phyloP scores from a whole-genome alignment of 2,329 filamentous ascomycete genomes.

The Colletotrichum trifolii region DNA sequence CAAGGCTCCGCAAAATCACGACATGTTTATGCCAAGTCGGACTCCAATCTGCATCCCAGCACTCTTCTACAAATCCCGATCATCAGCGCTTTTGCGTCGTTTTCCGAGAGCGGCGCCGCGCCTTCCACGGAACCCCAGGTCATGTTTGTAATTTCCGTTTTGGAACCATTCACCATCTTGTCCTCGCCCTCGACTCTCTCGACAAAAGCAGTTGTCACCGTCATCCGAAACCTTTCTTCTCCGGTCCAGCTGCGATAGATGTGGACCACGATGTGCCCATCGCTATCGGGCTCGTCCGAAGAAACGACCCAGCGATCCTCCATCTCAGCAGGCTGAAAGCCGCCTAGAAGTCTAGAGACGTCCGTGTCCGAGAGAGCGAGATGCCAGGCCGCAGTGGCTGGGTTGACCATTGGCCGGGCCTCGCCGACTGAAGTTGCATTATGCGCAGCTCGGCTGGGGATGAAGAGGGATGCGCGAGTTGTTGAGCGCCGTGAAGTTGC shows the following conservation, averaged over 20 bases:
- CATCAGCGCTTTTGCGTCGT: conserved; percentile 12
- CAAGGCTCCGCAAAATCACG: no score
- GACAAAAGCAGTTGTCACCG: not conserved
- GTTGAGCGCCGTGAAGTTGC: no score
- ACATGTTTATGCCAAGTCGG: no score
- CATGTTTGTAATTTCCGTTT: conserved; percentile 13
- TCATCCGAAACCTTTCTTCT: conserved; percentile 17
- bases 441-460: not conserved
- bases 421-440: conserved; percentile 4
- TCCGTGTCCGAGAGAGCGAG: conserved; percentile 3
- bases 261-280: conserved; percentile 12
- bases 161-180: not conserved
- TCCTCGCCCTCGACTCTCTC: not conserved
- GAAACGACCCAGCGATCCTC: conserved; percentile 30
- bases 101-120: not conserved
- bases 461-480: no score
- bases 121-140: conserved; percentile 8
- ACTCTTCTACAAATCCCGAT: not conserved
- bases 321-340: conserved; percentile 21
- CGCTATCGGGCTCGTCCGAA: conserved; percentile 12
- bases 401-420: conserved; percentile 9
- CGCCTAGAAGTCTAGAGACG: conserved; percentile 11
- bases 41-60: conserved; percentile 1
- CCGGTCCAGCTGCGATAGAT: conserved; percentile 26
- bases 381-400: conserved; percentile 4